Conservation (phyloP, 805 yeast genomes). For the Kluyveromyces aestuarii region DNA sequence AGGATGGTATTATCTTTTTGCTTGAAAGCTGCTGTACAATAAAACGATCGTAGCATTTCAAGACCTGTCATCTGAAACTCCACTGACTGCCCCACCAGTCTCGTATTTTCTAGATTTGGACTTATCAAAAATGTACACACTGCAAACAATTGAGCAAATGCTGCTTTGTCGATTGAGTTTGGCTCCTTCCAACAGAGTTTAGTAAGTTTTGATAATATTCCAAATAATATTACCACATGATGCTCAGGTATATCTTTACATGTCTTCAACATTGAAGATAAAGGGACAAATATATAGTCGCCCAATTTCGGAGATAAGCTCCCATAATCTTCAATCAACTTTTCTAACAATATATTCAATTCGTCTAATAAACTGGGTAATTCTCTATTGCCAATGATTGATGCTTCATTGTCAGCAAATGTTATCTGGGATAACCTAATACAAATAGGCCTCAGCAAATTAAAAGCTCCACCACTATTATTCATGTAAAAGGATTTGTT, state of each 20-base stretch:
- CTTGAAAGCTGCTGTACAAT: conserved; percentile 28
- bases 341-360: conserved; percentile 21
- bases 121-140: conserved; percentile 36
- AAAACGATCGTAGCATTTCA: conserved; percentile 21
- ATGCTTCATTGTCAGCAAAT: conserved; percentile 31
- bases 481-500: background rate
- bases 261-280: conserved; percentile 43
- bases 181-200: conserved; percentile 37
- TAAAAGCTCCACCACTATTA: conserved; percentile 9
- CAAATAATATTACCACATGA: conserved; percentile 36
- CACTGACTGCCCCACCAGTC: conserved; percentile 22
- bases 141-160: conserved; percentile 40
- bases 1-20: conserved; percentile 22
- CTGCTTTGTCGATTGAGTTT: conserved; percentile 28
- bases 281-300: conserved; percentile 55
- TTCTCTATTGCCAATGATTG: conserved; percentile 26
- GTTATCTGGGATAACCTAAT: conserved; percentile 36
- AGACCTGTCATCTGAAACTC: conserved; percentile 33
- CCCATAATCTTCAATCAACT: conserved; percentile 6
- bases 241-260: conserved; percentile 38
- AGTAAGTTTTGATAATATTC: conserved; percentile 36
- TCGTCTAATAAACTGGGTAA: conserved; percentile 28
- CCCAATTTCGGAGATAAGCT: conserved; percentile 36
- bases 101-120: conserved; percentile 17
- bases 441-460: conserved; percentile 34